Evolutionary conservation across 352 stramenopile genomes (phyloP), one percentile per base, ranked within the genome.

Genomic region (Phytopythium vexans): DNA sequence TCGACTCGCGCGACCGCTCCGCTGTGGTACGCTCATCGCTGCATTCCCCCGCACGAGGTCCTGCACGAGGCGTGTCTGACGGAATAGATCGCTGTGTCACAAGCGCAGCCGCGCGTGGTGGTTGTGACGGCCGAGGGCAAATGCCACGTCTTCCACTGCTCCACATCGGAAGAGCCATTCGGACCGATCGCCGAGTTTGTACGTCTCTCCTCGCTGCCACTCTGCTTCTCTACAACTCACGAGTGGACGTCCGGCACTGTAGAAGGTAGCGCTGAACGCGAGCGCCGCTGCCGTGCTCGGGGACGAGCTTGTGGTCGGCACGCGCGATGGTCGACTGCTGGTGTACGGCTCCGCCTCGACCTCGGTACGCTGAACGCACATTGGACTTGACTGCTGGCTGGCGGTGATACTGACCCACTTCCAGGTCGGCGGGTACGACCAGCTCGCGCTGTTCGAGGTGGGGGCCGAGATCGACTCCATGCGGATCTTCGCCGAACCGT

Each of bases 181-280:
- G 66, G 66, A 21, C 53, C 78, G n/a, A 71, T 62, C 11, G 71
- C 67, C 0, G 77, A 89, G 44, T 89, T 93, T 72, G 83, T 93
- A 54, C 54, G 78, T 38, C 7, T 14, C 16, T 16, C 11, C 5
- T 21, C 14, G 14, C 14, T 10, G 40, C 0, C 4, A 33, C n/a
- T 45, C 27, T 33, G 8, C n/a, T 5, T 10, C 40, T 5, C 6
- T 11, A 6, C n/a, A 12, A 2, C 6, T 39, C 6, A 12, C 31
- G 4, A 9, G 14, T 3, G 8, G 15, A 7, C 53, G 33, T 35
- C 3, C n/a, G 14, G 37, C 4, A 14, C 42, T 44, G 33, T n/a
- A 93, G 83, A 68, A 66, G 41, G 74, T 88, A 16, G 70, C 73
- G 5, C 58, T 91, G 3, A 94, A 92, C 65, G 74, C 89, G 32